phyloP scores from a whole-genome alignment of 1,139 yeast species.

The Magnusiomyces suaveolens region DNA sequence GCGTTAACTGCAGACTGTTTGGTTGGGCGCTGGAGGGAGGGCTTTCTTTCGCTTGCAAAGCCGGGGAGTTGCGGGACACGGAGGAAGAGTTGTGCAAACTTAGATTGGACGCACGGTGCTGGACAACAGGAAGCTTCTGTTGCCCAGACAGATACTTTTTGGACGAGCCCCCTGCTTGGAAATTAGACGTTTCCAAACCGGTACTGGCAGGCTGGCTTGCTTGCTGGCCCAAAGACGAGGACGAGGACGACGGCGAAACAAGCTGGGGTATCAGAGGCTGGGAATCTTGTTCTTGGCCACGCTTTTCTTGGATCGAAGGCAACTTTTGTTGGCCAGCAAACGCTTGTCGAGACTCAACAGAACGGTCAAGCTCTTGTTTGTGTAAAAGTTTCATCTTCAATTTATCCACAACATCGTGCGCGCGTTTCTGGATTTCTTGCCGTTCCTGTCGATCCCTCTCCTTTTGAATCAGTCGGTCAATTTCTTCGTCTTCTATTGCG shows the following conservation, averaged over 20 bases:
- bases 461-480: not conserved
- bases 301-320: not conserved
- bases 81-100: not conserved
- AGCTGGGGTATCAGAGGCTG: not conserved
- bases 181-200: no score
- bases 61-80: not conserved
- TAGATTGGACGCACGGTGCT: not conserved
- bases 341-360: not conserved
- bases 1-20: not conserved
- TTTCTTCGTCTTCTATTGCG: not conserved
- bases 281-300: not conserved
- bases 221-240: not conserved
- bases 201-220: no score
- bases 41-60: not conserved
- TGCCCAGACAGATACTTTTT: no score
- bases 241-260: not conserved
- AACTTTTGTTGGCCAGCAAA: not conserved
- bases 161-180: no score
- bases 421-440: not conserved
- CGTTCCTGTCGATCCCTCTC: not conserved
- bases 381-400: not conserved
- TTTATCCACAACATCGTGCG: not conserved
- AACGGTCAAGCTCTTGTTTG: not conserved
- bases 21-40: not conserved
- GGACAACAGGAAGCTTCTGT: not conserved